These are phyloP conservation scores for Fusarium acutatum DNA, from an alignment of 2,329 filamentous ascomycete species.

Conservation along the genomic window DNA sequence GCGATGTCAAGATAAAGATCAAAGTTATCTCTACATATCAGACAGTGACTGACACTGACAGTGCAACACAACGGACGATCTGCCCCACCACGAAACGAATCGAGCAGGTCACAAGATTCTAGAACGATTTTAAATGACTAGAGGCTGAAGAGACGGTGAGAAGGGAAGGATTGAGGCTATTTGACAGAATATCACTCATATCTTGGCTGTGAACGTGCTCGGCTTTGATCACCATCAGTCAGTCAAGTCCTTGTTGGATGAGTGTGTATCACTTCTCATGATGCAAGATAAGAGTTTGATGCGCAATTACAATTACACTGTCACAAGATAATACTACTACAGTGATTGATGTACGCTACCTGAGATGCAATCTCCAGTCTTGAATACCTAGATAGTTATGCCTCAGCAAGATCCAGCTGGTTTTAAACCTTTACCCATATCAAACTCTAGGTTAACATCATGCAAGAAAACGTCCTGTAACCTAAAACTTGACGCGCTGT, in stretches of 20 bases:
- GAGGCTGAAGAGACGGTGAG: constrained; percentile 27
- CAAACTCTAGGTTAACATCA: constrained; percentile 6
- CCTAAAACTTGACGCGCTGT: not conserved
- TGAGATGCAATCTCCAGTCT: not conserved
- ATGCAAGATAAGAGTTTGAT: not conserved
- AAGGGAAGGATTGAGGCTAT: not conserved
- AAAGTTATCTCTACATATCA: constrained; percentile 14
- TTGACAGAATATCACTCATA: not conserved
- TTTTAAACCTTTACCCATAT: not conserved
- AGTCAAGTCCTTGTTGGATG: not conserved
- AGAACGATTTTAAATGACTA: not conserved
- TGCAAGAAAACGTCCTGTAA: constrained; percentile 1
- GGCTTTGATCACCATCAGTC: not conserved
- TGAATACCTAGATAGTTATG: not conserved
- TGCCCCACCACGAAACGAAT: constrained; percentile 34
- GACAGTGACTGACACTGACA: constrained; percentile 20
- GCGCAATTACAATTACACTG: not conserved
- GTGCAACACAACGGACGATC: constrained; percentile 28
- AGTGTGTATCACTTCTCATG: not conserved
- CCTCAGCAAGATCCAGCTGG: not conserved
- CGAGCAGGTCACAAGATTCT: constrained; percentile 35
- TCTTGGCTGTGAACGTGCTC: not conserved
- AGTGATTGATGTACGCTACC: not conserved
- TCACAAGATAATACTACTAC: not conserved
- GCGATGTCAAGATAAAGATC: constrained; percentile 1